Percentiles rank a stretch among this genome's conserved stretches.
Evolutionary conservation across 75 land plant species (phyloP).

Genomic region (Pinus taeda): DNA sequence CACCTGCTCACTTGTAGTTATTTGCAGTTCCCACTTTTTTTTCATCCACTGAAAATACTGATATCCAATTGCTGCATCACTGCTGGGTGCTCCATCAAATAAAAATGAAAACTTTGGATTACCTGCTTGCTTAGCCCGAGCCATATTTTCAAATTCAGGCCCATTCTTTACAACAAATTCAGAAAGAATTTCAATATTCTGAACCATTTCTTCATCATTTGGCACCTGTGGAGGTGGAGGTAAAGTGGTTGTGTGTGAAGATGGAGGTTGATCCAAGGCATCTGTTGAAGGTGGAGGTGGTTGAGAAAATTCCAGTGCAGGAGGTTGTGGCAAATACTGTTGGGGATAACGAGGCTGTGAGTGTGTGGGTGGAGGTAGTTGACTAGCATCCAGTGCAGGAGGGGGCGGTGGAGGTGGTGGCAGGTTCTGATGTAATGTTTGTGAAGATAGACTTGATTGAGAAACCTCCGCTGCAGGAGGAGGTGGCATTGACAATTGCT

Average conservation of each 20-base stretch:
- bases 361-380: slow-evolving; percentile 4
- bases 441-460: neutral
- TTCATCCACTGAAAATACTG: slow-evolving; percentile 47
- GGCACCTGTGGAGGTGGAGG: slow-evolving; percentile 33
- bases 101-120: slow-evolving; percentile 40
- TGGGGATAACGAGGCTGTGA: slow-evolving; percentile 14
- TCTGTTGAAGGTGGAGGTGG: neutral
- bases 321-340: slow-evolving; percentile 10
- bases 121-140: slow-evolving; percentile 25
- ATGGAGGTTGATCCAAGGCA: neutral
- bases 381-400: neutral
- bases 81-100: slow-evolving; percentile 21
- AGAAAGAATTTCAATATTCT: slow-evolving; percentile 35
- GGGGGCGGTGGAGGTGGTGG: slow-evolving; percentile 5
- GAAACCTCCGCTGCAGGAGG: slow-evolving; percentile 1
- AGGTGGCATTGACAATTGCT: neutral
- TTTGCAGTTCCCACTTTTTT: slow-evolving; percentile 9
- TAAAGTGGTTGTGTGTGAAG: neutral
- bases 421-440: neutral
- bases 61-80: slow-evolving; percentile 24
- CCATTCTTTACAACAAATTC: slow-evolving; percentile 42
- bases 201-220: slow-evolving; percentile 29
- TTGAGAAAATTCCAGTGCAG: neutral
- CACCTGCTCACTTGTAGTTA: neutral
- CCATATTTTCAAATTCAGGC: slow-evolving; percentile 25